phyloP scores from a whole-genome alignment of 129 eudicot species.

The Glebionis coronaria region DNA sequence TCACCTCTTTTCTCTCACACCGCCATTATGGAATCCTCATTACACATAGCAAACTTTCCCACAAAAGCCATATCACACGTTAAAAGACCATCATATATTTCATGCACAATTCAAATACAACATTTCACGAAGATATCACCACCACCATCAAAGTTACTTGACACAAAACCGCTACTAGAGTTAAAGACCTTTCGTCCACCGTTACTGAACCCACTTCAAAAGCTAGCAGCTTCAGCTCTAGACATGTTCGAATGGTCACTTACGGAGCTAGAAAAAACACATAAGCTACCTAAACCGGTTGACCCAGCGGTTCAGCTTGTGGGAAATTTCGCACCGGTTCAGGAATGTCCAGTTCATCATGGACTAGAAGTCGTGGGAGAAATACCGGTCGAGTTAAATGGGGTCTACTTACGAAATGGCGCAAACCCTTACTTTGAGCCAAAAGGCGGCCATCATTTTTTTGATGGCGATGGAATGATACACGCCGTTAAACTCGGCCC shows the following conservation, averaged over 20 bases:
- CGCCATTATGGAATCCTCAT: too few species aligned
- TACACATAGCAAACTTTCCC: conserved; percentile 1
- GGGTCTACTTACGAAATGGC: conserved; percentile 69
- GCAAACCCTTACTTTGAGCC: conserved; percentile 56
- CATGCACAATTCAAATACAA: conserved; percentile 35
- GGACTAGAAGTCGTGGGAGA: conserved; percentile 55
- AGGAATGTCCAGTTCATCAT: conserved; percentile 52
- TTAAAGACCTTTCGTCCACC: conserved; percentile 9
- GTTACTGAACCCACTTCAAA: conserved; percentile 49
- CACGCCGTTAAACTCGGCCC: conserved; percentile 58
- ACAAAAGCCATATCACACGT: neutral
- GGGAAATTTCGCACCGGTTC: conserved; percentile 74
- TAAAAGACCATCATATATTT: conserved; percentile 6
- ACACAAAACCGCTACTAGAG: neutral
- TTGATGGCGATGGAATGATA: conserved; percentile 89
- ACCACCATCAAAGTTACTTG: conserved; percentile 6
- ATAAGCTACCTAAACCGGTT: conserved; percentile 27
- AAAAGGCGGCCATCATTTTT: conserved; percentile 51
- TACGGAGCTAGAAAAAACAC: conserved; percentile 30
- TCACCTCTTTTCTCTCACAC: neutral
- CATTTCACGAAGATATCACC: conserved; percentile 1
- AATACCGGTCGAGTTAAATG: conserved; percentile 44
- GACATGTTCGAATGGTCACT: conserved; percentile 42
- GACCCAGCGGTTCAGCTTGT: conserved; percentile 57
- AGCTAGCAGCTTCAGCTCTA: conserved; percentile 45